phyloP scores from a whole-genome alignment of 2,329 filamentous ascomycete genomes.

The Sordariomycetes sp. region DNA sequence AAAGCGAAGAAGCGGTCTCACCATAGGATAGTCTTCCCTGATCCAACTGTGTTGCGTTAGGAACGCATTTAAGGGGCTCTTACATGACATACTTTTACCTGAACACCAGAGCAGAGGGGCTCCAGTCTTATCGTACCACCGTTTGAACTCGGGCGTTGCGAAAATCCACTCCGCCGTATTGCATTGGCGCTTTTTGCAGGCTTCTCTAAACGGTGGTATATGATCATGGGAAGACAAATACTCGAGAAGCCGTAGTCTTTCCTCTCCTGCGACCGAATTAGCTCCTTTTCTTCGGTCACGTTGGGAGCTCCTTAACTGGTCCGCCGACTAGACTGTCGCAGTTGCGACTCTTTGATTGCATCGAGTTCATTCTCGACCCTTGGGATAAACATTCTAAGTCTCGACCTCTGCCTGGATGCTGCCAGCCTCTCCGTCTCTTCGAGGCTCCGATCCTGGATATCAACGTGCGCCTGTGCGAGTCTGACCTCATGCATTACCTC shows the following conservation, averaged over 20 bases:
- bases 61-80: background rate
- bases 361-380: background rate
- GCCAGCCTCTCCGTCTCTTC: background rate
- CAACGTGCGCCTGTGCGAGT: constrained; percentile 13
- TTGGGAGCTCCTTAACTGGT: background rate
- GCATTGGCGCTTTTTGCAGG: constrained; percentile 14
- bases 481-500: constrained; percentile 14
- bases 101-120: constrained; percentile 16
- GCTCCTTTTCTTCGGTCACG: background rate
- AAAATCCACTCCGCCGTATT: constrained; percentile 18
- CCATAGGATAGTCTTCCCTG: constrained; percentile 16
- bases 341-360: background rate
- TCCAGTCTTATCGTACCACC: constrained; percentile 9
- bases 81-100: constrained; percentile 16
- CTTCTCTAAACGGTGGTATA: constrained; percentile 13
- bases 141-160: constrained; percentile 11
- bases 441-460: constrained; percentile 8
- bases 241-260: constrained; percentile 12
- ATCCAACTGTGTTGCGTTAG: constrained; percentile 14
- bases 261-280: background rate
- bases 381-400: background rate
- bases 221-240: constrained; percentile 16
- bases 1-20: constrained; percentile 4
- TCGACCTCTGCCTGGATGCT: background rate
- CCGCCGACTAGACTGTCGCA: background rate